phyloP scores from a whole-genome alignment of 495 filamentous ascomycete genomes.

The Clohesyomyces aquaticus region DNA sequence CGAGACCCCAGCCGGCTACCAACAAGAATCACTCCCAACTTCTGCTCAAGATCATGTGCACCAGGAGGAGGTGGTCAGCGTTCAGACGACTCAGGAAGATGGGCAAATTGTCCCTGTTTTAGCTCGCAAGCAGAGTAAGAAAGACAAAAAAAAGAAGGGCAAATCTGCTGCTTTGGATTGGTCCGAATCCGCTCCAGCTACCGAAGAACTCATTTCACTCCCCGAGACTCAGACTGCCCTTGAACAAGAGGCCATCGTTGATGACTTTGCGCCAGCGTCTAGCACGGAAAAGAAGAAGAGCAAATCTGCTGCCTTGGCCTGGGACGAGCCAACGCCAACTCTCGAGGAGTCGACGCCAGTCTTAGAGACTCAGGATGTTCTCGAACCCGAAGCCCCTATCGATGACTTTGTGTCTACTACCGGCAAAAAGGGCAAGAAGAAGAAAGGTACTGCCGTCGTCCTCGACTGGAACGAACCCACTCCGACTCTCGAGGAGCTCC shows the following conservation, averaged over 20 bases:
- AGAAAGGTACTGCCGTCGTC: slow-evolving; percentile 27
- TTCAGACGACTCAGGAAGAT: background rate
- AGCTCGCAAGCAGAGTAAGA: slow-evolving; percentile 28
- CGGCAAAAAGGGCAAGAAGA: slow-evolving; percentile 34
- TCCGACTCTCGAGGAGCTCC: slow-evolving; percentile 5
- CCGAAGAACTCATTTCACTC: background rate
- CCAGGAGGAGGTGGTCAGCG: background rate
- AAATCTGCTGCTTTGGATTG: slow-evolving; percentile 24
- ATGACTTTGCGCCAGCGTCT: slow-evolving; percentile 19
- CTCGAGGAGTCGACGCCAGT: background rate
- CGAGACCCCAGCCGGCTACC: background rate
- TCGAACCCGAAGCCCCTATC: background rate
- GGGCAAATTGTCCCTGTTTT: slow-evolving; percentile 19
- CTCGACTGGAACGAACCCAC: slow-evolving; percentile 4
- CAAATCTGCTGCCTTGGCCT: slow-evolving; percentile 20
- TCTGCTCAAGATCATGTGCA: background rate
- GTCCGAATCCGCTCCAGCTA: slow-evolving; percentile 7
- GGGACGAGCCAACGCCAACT: slow-evolving; percentile 9
- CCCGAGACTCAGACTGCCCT: background rate
- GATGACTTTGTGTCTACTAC: slow-evolving; percentile 20
- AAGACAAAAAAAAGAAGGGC: slow-evolving; percentile 39
- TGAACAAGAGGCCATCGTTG: background rate
- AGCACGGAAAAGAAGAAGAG: slow-evolving; percentile 34
- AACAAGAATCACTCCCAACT: background rate
- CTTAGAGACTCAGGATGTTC: background rate